Percentiles rank a stretch among this genome's conserved stretches.
Evolutionary conservation across 148 eudicot genomes (phyloP).

Genomic region (Talinum fruticosum): DNA sequence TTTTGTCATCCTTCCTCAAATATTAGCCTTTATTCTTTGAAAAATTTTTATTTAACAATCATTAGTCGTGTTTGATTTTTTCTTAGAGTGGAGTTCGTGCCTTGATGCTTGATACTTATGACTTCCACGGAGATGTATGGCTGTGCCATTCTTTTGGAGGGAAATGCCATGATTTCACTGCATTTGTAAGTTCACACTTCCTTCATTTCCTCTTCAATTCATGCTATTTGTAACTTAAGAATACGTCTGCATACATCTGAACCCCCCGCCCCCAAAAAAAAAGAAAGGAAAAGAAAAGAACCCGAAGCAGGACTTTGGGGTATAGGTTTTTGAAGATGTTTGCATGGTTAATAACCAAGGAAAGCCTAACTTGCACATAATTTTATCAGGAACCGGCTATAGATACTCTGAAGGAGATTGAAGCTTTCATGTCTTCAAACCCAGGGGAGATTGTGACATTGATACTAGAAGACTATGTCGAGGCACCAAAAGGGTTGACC

Average conservation of each 20-base stretch:
- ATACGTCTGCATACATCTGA: background rate
- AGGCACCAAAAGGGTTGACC: slow-evolving; percentile 63
- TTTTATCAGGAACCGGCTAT: slow-evolving; percentile 53
- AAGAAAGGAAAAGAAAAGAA: too few species aligned
- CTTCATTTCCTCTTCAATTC: background rate
- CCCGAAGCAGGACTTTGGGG: too few species aligned
- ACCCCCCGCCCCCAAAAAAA: too few species aligned
- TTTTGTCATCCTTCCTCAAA: background rate
- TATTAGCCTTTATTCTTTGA: background rate
- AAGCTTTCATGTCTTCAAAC: slow-evolving; percentile 56
- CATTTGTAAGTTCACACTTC: slow-evolving; percentile 47
- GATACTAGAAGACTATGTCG: slow-evolving; percentile 74
- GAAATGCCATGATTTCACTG: slow-evolving; percentile 58
- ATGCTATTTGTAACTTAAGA: background rate
- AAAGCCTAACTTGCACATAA: background rate
- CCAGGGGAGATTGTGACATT: slow-evolving; percentile 75
- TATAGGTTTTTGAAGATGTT: too few species aligned
- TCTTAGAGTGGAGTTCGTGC: slow-evolving; percentile 78
- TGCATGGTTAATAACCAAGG: background rate
- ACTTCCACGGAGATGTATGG: slow-evolving; percentile 70
- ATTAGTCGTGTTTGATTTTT: background rate
- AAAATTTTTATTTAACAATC: background rate
- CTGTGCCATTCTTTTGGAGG: slow-evolving; percentile 81
- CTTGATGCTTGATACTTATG: slow-evolving; percentile 79
- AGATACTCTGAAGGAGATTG: slow-evolving; percentile 59